A percentile compares a stretch with the other conserved stretches of the same genome.
These are phyloP conservation scores for Phytophthora idaei DNA, from an alignment of 352 stramenopile genomes.

Conservation along the genomic window DNA sequence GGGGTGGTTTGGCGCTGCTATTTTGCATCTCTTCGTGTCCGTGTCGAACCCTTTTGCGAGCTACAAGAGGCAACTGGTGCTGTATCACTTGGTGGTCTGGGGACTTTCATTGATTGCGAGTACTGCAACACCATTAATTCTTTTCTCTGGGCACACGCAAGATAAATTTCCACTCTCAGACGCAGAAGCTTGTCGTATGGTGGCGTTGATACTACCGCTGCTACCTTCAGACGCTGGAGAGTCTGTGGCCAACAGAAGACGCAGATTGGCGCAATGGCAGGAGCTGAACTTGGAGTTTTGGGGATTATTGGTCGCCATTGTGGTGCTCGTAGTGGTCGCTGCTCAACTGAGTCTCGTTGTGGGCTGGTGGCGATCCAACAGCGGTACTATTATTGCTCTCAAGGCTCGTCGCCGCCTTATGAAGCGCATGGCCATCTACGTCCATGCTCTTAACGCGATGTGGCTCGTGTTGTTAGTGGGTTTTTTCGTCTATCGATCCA, in stretches of 20 bases:
- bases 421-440: slow-evolving; percentile 77
- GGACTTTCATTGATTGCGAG: slow-evolving; percentile 47
- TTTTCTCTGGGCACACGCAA: slow-evolving; percentile 50
- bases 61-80: slow-evolving; percentile 64
- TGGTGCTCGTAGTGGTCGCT: slow-evolving; percentile 65
- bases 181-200: slow-evolving; percentile 56
- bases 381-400: slow-evolving; percentile 71
- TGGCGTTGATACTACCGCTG: slow-evolving; percentile 53
- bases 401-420: slow-evolving; percentile 72
- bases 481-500: slow-evolving; percentile 70
- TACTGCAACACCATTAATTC: slow-evolving; percentile 41
- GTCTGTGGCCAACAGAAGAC: slow-evolving; percentile 10
- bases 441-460: slow-evolving; percentile 68
- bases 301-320: slow-evolving; percentile 57
- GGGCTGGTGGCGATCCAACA: slow-evolving; percentile 81
- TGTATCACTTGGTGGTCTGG: slow-evolving; percentile 68
- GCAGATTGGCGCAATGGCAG: slow-evolving; percentile 57
- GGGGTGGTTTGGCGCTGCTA: slow-evolving; percentile 72
- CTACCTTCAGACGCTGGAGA: slow-evolving; percentile 43
- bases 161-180: slow-evolving; percentile 45
- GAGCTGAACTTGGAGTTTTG: slow-evolving; percentile 65
- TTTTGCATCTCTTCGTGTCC: slow-evolving; percentile 76
- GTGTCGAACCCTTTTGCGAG: slow-evolving; percentile 79
- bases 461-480: slow-evolving; percentile 67
- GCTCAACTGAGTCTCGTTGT: slow-evolving; percentile 66